Conservation (phyloP, 352 stramenopile genomes). For the Pythium vanterpoolii region DNA sequence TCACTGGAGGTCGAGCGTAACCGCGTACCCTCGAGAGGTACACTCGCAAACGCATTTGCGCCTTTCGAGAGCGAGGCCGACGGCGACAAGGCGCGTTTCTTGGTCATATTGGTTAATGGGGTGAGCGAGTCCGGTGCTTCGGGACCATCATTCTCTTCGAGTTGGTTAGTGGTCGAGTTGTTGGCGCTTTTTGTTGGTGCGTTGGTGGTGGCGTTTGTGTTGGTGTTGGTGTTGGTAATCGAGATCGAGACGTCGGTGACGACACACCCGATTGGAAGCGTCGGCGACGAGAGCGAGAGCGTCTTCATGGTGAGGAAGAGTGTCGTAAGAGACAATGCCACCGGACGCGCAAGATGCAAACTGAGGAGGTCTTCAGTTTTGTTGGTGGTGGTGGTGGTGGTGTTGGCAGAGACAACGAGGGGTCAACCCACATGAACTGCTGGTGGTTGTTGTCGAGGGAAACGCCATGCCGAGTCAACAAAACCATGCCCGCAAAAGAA, state of each 20-base stretch:
- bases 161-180: background rate
- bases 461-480: constrained; percentile 5
- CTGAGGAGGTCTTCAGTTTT: background rate
- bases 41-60: background rate
- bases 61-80: constrained; percentile 1
- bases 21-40: background rate
- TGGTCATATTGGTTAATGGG: background rate
- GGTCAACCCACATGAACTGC: background rate
- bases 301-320: background rate
- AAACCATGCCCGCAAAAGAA: background rate
- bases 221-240: constrained; percentile 9
- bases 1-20: background rate
- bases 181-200: background rate
- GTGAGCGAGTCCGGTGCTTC: background rate
- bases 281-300: background rate
- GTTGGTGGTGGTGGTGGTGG: too few relatives aligned
- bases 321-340: too few relatives aligned
- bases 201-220: constrained; percentile 2
- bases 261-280: background rate
- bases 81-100: constrained; percentile 28
- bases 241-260: background rate
- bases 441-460: constrained; percentile 15
- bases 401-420: constrained; percentile 9
- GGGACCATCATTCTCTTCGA: constrained; percentile 14
- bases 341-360: background rate